Evolutionary conservation across 1,284 basidiomycete species (phyloP).

Genomic region (Papiliotrema fonsecae): DNA sequence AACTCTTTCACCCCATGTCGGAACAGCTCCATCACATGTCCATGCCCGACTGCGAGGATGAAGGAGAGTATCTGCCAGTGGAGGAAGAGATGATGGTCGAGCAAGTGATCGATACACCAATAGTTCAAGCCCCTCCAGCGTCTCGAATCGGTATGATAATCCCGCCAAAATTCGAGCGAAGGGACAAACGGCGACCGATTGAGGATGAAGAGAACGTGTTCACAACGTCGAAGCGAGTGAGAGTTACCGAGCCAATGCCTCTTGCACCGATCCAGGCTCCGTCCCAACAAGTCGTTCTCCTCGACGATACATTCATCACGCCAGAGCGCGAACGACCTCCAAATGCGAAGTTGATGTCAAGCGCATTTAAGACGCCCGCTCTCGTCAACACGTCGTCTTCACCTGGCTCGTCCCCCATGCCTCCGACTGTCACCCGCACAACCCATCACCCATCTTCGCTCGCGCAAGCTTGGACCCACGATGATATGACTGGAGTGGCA

Average conservation of each 20-base stretch:
- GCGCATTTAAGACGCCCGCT: slow-evolving; percentile 41
- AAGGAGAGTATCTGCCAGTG: slow-evolving; percentile 33
- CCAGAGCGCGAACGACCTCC: slow-evolving; percentile 33
- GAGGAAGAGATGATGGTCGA: slow-evolving; percentile 4
- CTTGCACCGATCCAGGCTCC: slow-evolving; percentile 28
- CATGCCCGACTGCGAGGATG: slow-evolving; percentile 20
- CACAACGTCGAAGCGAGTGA: slow-evolving; percentile 27
- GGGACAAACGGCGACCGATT: slow-evolving; percentile 4
- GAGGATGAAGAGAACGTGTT: slow-evolving; percentile 42
- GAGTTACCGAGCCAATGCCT: slow-evolving; percentile 26
- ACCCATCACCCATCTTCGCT: slow-evolving; percentile 38
- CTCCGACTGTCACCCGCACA: slow-evolving; percentile 36
- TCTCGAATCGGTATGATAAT: slow-evolving; percentile 5
- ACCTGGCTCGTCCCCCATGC: slow-evolving; percentile 47
- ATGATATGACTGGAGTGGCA: slow-evolving; percentile 26
- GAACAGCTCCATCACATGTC: background rate
- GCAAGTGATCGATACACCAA: background rate
- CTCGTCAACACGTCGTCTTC: slow-evolving; percentile 43
- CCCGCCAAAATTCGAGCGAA: slow-evolving; percentile 13
- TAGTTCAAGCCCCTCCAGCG: background rate
- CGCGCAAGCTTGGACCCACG: slow-evolving; percentile 42
- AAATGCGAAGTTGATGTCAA: slow-evolving; percentile 18
- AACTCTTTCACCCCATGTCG: slow-evolving; percentile 9
- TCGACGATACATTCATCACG: slow-evolving; percentile 39
- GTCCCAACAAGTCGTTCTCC: slow-evolving; percentile 18